Base-by-base conservation (phyloP, 768 basidiomycete genomes). In the Collybia sp. region DNA sequence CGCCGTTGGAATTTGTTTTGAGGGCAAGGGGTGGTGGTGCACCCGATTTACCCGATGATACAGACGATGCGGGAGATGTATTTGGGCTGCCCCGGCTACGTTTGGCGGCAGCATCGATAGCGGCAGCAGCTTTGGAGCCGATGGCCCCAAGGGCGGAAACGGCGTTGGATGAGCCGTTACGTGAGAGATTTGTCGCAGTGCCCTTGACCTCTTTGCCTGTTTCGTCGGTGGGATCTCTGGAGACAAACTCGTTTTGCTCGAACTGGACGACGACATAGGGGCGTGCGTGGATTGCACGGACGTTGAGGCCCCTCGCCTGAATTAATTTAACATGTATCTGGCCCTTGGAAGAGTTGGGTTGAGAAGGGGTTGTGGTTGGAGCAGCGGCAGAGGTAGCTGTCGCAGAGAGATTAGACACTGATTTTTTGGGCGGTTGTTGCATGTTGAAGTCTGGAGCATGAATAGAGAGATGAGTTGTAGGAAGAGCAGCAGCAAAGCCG, bases 191-290 rank as follows among this genome's bases (percentile, higher is more conserved):
- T 34, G 76, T 82, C 3, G 92, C 78, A 34, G 77, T 76, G 56
- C 90, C 92, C 63, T 85, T 91, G 65, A 90, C 87, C 66, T 92
- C 89, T 72, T 89, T 93, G 71, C 88, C 89, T 13, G 76, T 70
- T 64, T 91, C 89, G 53, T 82, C 80, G 18, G 85, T 88, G 19
- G 93, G 90, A 63, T 95, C 90, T 38, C 96, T 73, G 56, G 84
- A 85, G 63, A 99, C 85, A 61, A 97, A 99, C 68, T 99, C 96
- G 76, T 93, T 97, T 67, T 98, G 89, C 72, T 99, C 96, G 67
- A 97, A 99, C 66, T 93, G 88, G 55, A 94, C 93, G 63, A 98
- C 94, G 56, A 93, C 89, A 63, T 99, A 98, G 13, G 93, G 90
- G 0, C 82, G 75, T 3, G 88, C 82, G 51, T 72, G 62, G 36